Base-by-base conservation (phyloP, 306 rosid genomes). In the Arachis hypogaea region DNA sequence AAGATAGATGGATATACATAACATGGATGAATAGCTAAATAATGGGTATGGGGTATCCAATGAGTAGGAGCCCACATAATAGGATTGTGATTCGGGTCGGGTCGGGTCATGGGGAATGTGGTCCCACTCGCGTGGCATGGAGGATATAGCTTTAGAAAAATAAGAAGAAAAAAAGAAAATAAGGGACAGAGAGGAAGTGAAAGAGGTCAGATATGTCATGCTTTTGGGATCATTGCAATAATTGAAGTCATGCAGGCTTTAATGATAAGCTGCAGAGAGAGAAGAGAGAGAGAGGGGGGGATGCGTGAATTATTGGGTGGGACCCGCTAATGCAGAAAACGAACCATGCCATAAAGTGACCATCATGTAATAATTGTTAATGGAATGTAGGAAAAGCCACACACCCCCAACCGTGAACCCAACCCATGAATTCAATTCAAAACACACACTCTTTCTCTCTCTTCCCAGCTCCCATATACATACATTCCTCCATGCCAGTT, bases 181-280 rank as follows among this genome's bases (percentile, higher is more conserved):
- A 38, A 62, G 62, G 75, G 68, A 77, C 82, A 62, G 8, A 82
- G 82, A 63, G 73, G 82, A 81, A 78, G 83, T 73, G 85, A 82
- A 64, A 76, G 74, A 88, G 90, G 92, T 85, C 82, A 82, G 92
- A 85, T 72, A 77, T 94, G 93, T 84, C 88, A 87, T 86, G 90
- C 87, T 89, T 84, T 86, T 88, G 89, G 92, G 96, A 94, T 94
- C 87, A 84, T 87, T 86, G 93, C 96, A 89, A 89, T 91, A 65
- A 94, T 92, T 91, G 98, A 91, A 91, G 77, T 80, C 85, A 89
- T 88, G 96, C 95, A 89, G 86, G 85, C 96, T 93, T 91, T 89
- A 86, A 94, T 88, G 86, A 89, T 89, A 86, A 72, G 85, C 55
- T 77, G 75, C 66, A 82, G 63, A 45, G 66, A 73, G 52, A 50